These are phyloP conservation scores for Geranium brycei DNA, from an alignment of 345 rosid genomes.

Conservation along the genomic window DNA sequence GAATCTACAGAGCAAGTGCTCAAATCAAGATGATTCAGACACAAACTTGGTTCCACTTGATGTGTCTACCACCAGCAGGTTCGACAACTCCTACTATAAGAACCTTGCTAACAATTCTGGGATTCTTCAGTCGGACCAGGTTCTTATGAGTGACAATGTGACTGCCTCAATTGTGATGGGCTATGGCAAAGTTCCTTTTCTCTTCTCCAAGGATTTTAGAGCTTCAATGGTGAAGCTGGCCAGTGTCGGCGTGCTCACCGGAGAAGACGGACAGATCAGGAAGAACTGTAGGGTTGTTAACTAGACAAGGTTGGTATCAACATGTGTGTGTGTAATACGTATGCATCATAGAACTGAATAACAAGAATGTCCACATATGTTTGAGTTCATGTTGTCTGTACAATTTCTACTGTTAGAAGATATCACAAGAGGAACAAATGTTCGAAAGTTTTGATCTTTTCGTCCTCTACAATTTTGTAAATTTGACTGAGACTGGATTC, in stretches of 20 bases:
- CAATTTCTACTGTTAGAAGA: too few relatives aligned
- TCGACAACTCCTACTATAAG: slow-evolving; percentile 44
- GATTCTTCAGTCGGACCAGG: slow-evolving; percentile 60
- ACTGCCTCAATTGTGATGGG: slow-evolving; percentile 31
- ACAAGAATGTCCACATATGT: too few relatives aligned
- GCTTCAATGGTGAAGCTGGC: slow-evolving; percentile 57
- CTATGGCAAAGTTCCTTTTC: slow-evolving; percentile 43
- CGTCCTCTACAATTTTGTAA: too few relatives aligned
- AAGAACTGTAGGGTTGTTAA: slow-evolving; percentile 44
- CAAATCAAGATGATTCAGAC: slow-evolving; percentile 35
- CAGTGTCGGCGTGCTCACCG: slow-evolving; percentile 39
- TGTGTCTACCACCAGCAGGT: slow-evolving; percentile 17
- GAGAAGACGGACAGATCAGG: slow-evolving; percentile 50
- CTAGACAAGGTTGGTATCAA: too few relatives aligned
- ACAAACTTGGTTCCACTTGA: slow-evolving; percentile 39
- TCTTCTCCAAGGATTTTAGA: slow-evolving; percentile 38
- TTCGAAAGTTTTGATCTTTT: too few relatives aligned
- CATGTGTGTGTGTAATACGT: too few relatives aligned
- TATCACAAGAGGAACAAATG: too few relatives aligned
- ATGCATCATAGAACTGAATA: too few relatives aligned
- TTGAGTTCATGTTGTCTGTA: too few relatives aligned
- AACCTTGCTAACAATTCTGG: slow-evolving; percentile 37
- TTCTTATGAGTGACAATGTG: slow-evolving; percentile 34
- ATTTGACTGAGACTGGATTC: too few relatives aligned
- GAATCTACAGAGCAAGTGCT: slow-evolving; percentile 32